Evolutionary conservation across 257 asterid genomes (phyloP), one percentile per base, ranked within the genome.

Genomic region (Nicotiana attenuata): DNA sequence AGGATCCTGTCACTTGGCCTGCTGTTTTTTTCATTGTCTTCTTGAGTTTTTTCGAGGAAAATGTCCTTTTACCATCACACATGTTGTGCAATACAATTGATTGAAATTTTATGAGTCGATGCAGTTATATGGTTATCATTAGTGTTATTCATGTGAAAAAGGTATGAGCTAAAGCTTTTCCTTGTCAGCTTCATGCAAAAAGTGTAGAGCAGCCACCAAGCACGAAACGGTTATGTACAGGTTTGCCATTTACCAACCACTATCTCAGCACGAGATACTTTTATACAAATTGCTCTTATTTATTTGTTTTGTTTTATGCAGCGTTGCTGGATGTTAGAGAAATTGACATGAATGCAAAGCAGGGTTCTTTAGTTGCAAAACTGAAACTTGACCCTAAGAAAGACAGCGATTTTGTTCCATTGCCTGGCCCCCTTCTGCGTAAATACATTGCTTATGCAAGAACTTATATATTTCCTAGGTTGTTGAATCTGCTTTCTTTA

Each of bases 381-480:
- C 87, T 94, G 93, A 94, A 92, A 85, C 94, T 96, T 85, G 93
- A 93, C 92, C 95, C 97, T 38, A 83, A 83, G 85, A 90, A 86
- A 77, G 98, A 96, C 83, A 57, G 82, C 65, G 97, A 88, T 85
- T 96, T 96, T 90, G 93, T 90, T 88, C 98, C 99, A 79, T 90
- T 96, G 81, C 99, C 99, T 61, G 94, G 91, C 71, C 92, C 97
- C 82, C 98, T 96, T 89, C 89, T 96, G 84, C 97, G 97, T 65
- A 96, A 92, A 90, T 96, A 94, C 90, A 91, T 96, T 82, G 94
- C 99, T 85, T 96, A 94, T 85, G 99, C 99, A 77, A 92, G 92
- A 88, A 91, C 91, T 77, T 91, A 92, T 71, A 92, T 92, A 79
- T 89, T 86, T 80, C 98, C 99, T 41, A 92, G 97, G 99, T 96